phyloP scores from a whole-genome alignment of 768 basidiomycete species.

The Leccinum subgranulosum region DNA sequence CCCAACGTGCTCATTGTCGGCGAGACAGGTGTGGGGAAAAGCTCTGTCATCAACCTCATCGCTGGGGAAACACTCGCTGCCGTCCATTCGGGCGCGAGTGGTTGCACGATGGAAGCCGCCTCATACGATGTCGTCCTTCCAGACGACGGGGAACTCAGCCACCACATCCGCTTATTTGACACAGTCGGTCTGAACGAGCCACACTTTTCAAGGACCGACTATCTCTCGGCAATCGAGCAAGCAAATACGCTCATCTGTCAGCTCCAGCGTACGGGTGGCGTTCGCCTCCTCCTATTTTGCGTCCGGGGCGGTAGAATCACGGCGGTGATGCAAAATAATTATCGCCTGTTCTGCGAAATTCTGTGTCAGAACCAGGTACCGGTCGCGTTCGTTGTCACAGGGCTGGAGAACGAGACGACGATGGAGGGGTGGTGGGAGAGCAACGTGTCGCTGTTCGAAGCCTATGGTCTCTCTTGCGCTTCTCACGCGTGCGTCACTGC shows the following conservation, averaged over 20 bases:
- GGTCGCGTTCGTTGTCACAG: slow-evolving; percentile 31
- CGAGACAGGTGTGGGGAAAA: slow-evolving; percentile 35
- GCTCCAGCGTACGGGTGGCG: slow-evolving; percentile 30
- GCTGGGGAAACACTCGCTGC: slow-evolving; percentile 24
- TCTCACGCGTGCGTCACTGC: slow-evolving; percentile 41
- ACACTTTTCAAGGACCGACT: slow-evolving; percentile 14
- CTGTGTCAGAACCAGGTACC: slow-evolving; percentile 32
- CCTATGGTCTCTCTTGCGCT: slow-evolving; percentile 18
- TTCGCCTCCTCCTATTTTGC: slow-evolving; percentile 34
- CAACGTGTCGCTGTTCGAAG: slow-evolving; percentile 32
- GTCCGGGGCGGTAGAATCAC: slow-evolving; percentile 33
- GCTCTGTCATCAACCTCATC: slow-evolving; percentile 41
- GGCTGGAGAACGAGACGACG: slow-evolving; percentile 29
- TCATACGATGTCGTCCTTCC: slow-evolving; percentile 27
- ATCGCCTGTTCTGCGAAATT: slow-evolving; percentile 27
- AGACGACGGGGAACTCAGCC: slow-evolving; percentile 11
- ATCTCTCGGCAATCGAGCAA: slow-evolving; percentile 31
- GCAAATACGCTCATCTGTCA: slow-evolving; percentile 34
- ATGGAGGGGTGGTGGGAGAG: slow-evolving; percentile 36
- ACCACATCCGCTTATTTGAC: slow-evolving; percentile 30
- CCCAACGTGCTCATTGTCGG: slow-evolving; percentile 40
- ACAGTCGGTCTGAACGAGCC: slow-evolving; percentile 34
- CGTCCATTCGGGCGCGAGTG: slow-evolving; percentile 29
- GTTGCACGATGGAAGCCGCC: slow-evolving; percentile 34
- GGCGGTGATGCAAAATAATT: slow-evolving; percentile 29